phyloP scores from a whole-genome alignment of 139 green algal genomes.

The Chlorella sp. region DNA sequence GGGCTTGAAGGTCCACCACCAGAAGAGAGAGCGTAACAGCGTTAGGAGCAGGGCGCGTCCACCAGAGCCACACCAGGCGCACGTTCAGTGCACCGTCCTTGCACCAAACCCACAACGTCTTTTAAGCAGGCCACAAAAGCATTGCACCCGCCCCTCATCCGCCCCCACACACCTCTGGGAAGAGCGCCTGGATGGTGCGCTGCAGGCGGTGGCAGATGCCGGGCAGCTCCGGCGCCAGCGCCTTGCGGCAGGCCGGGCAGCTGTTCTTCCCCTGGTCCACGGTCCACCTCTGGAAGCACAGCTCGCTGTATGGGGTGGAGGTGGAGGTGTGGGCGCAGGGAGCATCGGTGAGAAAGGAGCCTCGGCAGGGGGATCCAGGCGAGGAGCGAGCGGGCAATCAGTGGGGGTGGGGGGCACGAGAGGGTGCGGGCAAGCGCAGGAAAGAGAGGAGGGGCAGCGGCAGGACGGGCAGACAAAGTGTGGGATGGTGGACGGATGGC shows the following conservation, averaged over 20 bases:
- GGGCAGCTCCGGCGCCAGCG: neutral
- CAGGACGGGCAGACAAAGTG: neutral
- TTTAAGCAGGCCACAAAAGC: neutral
- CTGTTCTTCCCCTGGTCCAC: constrained; percentile 1
- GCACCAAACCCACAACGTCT: neutral
- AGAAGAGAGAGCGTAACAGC: no score
- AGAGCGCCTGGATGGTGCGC: constrained; percentile 1
- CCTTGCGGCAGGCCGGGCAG: constrained; percentile 19
- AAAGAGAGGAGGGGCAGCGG: neutral
- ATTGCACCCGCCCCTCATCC: neutral
- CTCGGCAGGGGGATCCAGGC: neutral
- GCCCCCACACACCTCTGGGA: neutral
- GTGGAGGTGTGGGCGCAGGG: neutral
- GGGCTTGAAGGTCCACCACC: no score
- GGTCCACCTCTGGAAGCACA: constrained; percentile 6
- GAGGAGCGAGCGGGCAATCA: no score
- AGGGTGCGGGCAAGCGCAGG: neutral
- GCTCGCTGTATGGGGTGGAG: neutral
- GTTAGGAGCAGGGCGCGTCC: no score
- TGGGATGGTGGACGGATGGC: no score
- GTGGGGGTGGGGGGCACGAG: neutral
- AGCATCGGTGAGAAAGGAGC: neutral
- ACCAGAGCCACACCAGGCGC: no score
- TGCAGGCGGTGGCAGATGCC: constrained; percentile 5
- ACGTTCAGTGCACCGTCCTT: no score